Percentiles rank a stretch among this genome's conserved stretches.
Conservation (phyloP, 2,329 filamentous ascomycete species). For the Didymella segeticola region DNA sequence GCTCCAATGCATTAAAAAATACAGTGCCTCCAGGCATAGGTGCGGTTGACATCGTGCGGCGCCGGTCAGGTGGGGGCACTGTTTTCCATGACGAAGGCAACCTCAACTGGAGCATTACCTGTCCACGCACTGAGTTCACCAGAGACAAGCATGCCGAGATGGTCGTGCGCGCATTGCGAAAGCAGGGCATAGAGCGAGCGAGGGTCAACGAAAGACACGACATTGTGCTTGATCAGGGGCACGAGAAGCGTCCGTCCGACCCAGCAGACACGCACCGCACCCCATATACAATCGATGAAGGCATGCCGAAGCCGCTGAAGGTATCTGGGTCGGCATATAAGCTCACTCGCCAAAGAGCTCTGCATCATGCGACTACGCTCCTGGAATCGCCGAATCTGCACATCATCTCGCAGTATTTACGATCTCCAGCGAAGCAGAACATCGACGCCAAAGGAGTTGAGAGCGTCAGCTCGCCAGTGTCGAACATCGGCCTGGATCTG, state of each 20-base stretch:
- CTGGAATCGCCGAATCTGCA: slow-evolving; percentile 77
- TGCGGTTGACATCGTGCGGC: slow-evolving; percentile 72
- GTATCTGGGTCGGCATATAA: slow-evolving; percentile 96
- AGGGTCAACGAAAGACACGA: slow-evolving; percentile 91
- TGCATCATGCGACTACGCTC: slow-evolving; percentile 94
- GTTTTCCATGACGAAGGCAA: slow-evolving; percentile 96
- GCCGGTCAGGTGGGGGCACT: slow-evolving; percentile 86
- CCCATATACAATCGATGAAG: slow-evolving; percentile 49
- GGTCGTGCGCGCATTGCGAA: slow-evolving; percentile 81
- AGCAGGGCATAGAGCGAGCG: slow-evolving; percentile 64
- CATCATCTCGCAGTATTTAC: slow-evolving; percentile 72
- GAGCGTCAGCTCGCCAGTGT: slow-evolving; percentile 84
- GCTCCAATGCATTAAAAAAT: slow-evolving; percentile 26
- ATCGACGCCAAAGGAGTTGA: slow-evolving; percentile 86
- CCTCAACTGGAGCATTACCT: slow-evolving; percentile 93
- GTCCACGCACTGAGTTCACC: slow-evolving; percentile 76
- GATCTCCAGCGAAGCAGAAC: slow-evolving; percentile 77
- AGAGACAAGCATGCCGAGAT: slow-evolving; percentile 89
- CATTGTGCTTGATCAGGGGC: slow-evolving; percentile 74
- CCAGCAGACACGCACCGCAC: slow-evolving; percentile 54
- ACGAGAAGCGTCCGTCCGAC: slow-evolving; percentile 32
- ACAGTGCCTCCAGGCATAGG: slow-evolving; percentile 51
- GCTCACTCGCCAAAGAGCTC: slow-evolving; percentile 76
- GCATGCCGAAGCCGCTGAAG: slow-evolving; percentile 62
- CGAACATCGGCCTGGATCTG: slow-evolving; percentile 72